These are phyloP conservation scores for Tarenaya hassleriana DNA, from an alignment of 345 rosid species.

Conservation along the genomic window DNA sequence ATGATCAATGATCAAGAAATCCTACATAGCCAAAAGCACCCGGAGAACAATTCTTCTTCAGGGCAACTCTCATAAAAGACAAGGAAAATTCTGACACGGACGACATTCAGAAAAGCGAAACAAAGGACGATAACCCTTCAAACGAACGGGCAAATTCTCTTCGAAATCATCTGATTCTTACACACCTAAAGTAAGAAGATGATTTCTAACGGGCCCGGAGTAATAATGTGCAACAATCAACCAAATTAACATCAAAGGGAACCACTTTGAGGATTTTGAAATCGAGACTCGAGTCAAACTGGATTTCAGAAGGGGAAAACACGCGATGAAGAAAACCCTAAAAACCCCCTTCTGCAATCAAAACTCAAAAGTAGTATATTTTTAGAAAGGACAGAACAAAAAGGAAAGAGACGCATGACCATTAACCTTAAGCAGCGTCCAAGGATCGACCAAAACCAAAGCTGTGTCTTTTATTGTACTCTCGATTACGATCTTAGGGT, in stretches of 20 bases:
- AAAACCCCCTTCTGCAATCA: constrained; percentile 26
- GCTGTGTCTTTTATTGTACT: not conserved
- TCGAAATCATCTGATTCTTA: constrained; percentile 5
- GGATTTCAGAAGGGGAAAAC: constrained; percentile 2
- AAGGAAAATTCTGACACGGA: too few species aligned
- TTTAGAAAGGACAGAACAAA: not conserved
- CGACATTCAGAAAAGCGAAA: too few species aligned
- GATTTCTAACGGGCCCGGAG: not conserved
- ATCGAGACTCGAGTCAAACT: constrained; percentile 11
- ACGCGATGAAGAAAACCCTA: constrained; percentile 26
- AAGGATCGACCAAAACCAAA: constrained; percentile 10
- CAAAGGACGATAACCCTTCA: not conserved
- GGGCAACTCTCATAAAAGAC: too few species aligned
- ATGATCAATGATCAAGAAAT: not conserved
- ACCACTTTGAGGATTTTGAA: constrained; percentile 10
- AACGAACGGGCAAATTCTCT: constrained; percentile 13
- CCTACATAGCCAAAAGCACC: not conserved
- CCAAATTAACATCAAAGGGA: constrained; percentile 9
- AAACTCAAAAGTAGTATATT: not conserved
- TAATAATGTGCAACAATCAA: constrained; percentile 1
- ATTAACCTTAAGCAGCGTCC: constrained; percentile 29
- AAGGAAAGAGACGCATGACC: constrained; percentile 14
- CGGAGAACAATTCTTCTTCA: not conserved
- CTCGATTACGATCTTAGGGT: constrained; percentile 23
- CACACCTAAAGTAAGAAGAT: not conserved